Percentiles rank a stretch among this genome's conserved stretches.
These are phyloP conservation scores for Fistulinella staudtii DNA, from an alignment of 1,284 basidiomycete species.

Conservation along the genomic window DNA sequence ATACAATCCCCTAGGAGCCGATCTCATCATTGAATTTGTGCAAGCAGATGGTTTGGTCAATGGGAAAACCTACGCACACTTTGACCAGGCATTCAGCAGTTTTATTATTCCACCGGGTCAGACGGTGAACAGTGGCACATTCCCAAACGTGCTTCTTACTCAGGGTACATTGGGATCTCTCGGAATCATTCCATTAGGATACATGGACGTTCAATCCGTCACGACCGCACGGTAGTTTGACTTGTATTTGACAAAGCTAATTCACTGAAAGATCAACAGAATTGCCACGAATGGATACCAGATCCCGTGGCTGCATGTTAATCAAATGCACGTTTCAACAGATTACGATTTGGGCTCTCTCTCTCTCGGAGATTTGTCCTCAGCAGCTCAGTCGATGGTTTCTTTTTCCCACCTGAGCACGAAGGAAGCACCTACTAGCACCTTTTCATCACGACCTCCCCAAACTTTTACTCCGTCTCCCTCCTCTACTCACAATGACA, in stretches of 20 bases:
- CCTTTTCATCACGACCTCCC: no score
- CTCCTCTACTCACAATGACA: no score
- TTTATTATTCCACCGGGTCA: slow-evolving; percentile 56
- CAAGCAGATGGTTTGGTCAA: slow-evolving; percentile 54
- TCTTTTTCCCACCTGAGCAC: no score
- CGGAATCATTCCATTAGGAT: slow-evolving; percentile 49
- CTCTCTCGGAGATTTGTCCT: slow-evolving; percentile 20
- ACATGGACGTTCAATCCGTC: slow-evolving; percentile 50
- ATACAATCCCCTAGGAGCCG: slow-evolving; percentile 54
- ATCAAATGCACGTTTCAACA: slow-evolving; percentile 46
- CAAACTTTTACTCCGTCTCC: no score
- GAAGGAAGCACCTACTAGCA: no score
- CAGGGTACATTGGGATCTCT: slow-evolving; percentile 54
- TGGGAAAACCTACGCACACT: slow-evolving; percentile 53
- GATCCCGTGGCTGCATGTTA: slow-evolving; percentile 55
- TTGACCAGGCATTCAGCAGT: slow-evolving; percentile 48
- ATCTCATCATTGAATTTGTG: slow-evolving; percentile 51
- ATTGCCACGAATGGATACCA: slow-evolving; percentile 49
- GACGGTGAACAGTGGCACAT: slow-evolving; percentile 53
- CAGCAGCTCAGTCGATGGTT: slow-evolving; percentile 15
- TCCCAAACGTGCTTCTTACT: slow-evolving; percentile 53
- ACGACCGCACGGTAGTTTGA: slow-evolving; percentile 40
- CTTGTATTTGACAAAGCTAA: background rate
- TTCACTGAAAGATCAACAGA: slow-evolving; percentile 13
- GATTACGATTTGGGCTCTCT: slow-evolving; percentile 32